Conservation (phyloP, 371 early-diverging fungal genomes). For the Mortierella sp. region DNA sequence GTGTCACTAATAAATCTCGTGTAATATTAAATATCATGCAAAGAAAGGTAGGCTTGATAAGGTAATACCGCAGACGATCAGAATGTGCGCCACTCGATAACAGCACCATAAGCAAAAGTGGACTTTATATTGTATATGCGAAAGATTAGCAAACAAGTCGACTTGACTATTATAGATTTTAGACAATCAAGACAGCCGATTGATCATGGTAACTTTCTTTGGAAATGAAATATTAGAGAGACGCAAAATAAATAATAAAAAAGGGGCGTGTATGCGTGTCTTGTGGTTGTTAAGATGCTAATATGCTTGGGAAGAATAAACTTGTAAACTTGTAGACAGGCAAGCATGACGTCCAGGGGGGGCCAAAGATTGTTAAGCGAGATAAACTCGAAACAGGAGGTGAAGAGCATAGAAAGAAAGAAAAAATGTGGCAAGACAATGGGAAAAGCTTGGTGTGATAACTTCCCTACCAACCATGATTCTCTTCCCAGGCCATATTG, state of each 20-base stretch:
- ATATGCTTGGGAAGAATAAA: background rate
- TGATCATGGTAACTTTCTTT: background rate
- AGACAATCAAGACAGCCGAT: too few relatives aligned
- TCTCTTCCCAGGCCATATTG: background rate
- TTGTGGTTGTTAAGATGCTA: background rate
- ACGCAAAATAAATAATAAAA: background rate
- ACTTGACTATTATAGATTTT: background rate
- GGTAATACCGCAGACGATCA: background rate
- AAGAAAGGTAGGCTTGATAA: background rate
- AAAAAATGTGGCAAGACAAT: too few relatives aligned
- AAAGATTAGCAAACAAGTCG: too few relatives aligned
- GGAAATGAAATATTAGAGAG: slow-evolving; percentile 5
- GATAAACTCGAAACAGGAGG: slow-evolving; percentile 4
- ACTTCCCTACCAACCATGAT: too few relatives aligned
- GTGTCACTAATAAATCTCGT: background rate
- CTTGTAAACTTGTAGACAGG: background rate
- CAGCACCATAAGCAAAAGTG: background rate
- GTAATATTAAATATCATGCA: background rate
- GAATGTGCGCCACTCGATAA: background rate
- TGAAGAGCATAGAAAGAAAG: background rate
- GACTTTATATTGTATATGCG: too few relatives aligned
- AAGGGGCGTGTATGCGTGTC: background rate
- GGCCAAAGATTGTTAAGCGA: background rate
- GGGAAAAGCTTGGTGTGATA: too few relatives aligned
- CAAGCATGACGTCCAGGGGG: slow-evolving; percentile 4